A percentile compares a stretch with the other conserved stretches of the same genome.
Evolutionary conservation across 164 flowering plant genomes (phyloP).

Genomic region (Stephania cephalantha): DNA sequence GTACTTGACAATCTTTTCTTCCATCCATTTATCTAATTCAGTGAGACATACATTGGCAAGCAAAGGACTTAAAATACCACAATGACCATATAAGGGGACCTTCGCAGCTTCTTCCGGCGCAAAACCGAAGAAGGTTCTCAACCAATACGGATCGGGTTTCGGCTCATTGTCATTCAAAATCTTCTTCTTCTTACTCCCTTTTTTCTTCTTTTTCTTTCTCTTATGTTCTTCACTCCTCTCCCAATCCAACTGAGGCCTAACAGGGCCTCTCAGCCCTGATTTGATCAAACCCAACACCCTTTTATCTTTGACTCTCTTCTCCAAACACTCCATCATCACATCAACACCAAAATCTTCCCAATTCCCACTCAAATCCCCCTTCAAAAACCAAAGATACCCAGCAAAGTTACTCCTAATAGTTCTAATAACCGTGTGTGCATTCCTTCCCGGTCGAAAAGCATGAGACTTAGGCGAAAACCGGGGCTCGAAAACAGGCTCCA

Average conservation of each 20-base stretch:
- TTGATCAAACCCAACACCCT: constrained; percentile 63
- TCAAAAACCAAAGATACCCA: constrained; percentile 87
- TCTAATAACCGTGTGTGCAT: constrained; percentile 79
- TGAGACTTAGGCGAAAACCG: constrained; percentile 70
- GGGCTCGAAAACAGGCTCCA: constrained; percentile 83
- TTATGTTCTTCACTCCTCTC: constrained; percentile 16
- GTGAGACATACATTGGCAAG: constrained; percentile 73
- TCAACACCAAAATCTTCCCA: constrained; percentile 34
- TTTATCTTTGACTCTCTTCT: constrained; percentile 64
- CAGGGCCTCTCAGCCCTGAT: constrained; percentile 34
- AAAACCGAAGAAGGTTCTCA: constrained; percentile 73
- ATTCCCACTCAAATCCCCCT: constrained; percentile 65
- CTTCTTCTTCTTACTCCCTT: constrained; percentile 52
- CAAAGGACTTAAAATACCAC: constrained; percentile 90
- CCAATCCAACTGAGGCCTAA: background rate
- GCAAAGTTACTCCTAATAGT: constrained; percentile 85
- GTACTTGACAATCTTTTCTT: constrained; percentile 57
- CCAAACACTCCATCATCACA: constrained; percentile 54
- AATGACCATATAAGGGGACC: constrained; percentile 74
- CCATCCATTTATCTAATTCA: constrained; percentile 82
- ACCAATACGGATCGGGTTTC: constrained; percentile 97
- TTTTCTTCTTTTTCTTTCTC: constrained; percentile 37
- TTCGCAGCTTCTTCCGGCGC: constrained; percentile 84
- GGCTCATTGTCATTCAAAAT: constrained; percentile 69
- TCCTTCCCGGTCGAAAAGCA: constrained; percentile 83